These are phyloP conservation scores for Escallonia rubra DNA, from an alignment of 129 eudicot genomes.

Conservation along the genomic window DNA sequence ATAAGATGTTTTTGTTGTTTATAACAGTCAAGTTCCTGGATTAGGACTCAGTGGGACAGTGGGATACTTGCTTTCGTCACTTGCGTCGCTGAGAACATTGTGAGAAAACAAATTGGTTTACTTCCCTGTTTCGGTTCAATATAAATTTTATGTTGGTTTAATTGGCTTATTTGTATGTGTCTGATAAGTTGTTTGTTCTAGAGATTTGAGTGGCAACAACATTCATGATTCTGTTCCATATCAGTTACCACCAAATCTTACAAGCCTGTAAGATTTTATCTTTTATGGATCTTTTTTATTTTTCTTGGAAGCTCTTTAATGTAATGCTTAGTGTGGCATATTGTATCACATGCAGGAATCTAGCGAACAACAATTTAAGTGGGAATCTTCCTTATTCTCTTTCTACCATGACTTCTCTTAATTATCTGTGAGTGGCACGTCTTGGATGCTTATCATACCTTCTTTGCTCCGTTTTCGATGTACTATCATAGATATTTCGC, in stretches of 20 bases:
- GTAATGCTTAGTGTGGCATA: conserved; percentile 5
- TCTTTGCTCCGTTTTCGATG: too few species aligned
- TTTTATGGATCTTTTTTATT: not conserved
- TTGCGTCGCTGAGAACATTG: conserved; percentile 69
- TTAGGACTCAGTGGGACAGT: conserved; percentile 75
- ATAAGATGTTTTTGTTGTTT: conserved; percentile 20
- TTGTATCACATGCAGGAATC: conserved; percentile 55
- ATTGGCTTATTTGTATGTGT: conserved; percentile 5
- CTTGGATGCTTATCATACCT: conserved; percentile 1
- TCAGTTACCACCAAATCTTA: conserved; percentile 83
- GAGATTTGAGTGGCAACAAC: conserved; percentile 88
- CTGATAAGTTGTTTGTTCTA: conserved; percentile 14
- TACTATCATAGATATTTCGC: not conserved
- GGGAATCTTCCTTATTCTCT: conserved; percentile 88
- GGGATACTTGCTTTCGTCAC: conserved; percentile 78
- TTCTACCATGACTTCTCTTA: conserved; percentile 53
- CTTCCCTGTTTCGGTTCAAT: not conserved
- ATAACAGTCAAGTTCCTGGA: conserved; percentile 70
- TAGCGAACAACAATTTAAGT: conserved; percentile 76
- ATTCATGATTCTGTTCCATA: conserved; percentile 81
- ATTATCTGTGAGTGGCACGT: conserved; percentile 53
- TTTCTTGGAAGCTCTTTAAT: conserved; percentile 6
- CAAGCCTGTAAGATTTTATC: conserved; percentile 62
- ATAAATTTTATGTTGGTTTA: not conserved
- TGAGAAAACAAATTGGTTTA: conserved; percentile 25